phyloP scores from a whole-genome alignment of 345 rosid genomes.

The Viola odorata region DNA sequence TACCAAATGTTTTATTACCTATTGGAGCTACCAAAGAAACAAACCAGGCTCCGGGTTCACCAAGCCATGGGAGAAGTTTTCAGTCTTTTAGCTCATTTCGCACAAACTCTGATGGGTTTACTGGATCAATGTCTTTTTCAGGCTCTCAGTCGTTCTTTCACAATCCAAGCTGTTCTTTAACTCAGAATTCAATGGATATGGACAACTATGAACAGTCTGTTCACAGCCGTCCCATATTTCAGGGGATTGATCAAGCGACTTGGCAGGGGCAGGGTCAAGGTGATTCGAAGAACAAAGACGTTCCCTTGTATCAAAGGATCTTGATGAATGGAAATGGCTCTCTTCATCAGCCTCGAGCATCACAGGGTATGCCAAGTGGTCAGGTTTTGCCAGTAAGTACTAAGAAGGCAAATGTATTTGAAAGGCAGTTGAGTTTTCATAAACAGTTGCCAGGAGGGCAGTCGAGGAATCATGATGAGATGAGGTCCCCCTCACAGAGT shows the following conservation, averaged over 20 bases:
- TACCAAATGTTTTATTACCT: constrained; percentile 82
- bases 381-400: constrained; percentile 49
- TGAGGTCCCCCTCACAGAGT: constrained; percentile 58
- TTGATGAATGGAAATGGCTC: constrained; percentile 66
- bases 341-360: constrained; percentile 45
- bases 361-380: constrained; percentile 40
- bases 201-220: constrained; percentile 89
- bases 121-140: constrained; percentile 86
- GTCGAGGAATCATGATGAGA: constrained; percentile 37
- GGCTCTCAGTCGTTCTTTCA: constrained; percentile 92
- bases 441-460: constrained; percentile 35
- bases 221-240: constrained; percentile 90
- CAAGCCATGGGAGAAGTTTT: constrained; percentile 67
- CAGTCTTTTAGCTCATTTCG: constrained; percentile 70
- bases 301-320: constrained; percentile 51
- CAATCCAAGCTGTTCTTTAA: constrained; percentile 95
- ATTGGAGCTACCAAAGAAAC: constrained; percentile 51
- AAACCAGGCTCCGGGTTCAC: constrained; percentile 54
- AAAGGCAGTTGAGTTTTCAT: constrained; percentile 65
- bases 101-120: constrained; percentile 79
- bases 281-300: constrained; percentile 65
- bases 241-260: constrained; percentile 52
- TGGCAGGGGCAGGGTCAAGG: constrained; percentile 68
- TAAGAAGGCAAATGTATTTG: constrained; percentile 48
- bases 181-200: constrained; percentile 58